Evolutionary conservation across 2,329 filamentous ascomycete genomes (phyloP).

Genomic region (Beauveria varroae): DNA sequence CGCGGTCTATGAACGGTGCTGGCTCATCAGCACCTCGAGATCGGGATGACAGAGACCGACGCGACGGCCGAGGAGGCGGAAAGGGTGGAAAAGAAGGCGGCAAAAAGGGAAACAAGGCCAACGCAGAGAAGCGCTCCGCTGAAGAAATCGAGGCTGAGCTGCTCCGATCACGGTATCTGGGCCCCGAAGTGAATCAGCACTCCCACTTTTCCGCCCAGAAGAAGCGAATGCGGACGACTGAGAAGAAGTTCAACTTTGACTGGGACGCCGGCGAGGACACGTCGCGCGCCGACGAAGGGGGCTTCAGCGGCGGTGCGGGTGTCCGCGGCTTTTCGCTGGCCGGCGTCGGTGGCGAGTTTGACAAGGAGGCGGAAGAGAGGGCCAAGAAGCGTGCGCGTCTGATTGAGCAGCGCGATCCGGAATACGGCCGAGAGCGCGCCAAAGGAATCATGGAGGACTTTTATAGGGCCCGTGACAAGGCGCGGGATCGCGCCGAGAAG

Average conservation of each 20-base stretch:
- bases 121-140: constrained; percentile 32
- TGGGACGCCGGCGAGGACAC: constrained; percentile 97
- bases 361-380: constrained; percentile 48
- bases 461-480: constrained; percentile 55
- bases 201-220: constrained; percentile 92
- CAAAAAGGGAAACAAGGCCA: constrained; percentile 30
- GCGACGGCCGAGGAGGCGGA: constrained; percentile 35
- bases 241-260: constrained; percentile 98
- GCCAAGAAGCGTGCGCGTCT: constrained; percentile 55
- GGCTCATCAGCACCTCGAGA: constrained; percentile 28
- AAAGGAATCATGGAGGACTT: constrained; percentile 74
- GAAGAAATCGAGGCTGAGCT: constrained; percentile 67
- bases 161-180: constrained; percentile 80
- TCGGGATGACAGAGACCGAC: constrained; percentile 38
- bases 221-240: constrained; percentile 85
- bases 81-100: constrained; percentile 19
- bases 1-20: constrained; percentile 42
- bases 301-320: constrained; percentile 45
- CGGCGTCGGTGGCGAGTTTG: constrained; percentile 42
- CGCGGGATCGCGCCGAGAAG: constrained; percentile 63
- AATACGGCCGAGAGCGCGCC: constrained; percentile 69
- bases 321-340: constrained; percentile 33
- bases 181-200: constrained; percentile 71
- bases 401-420: constrained; percentile 66
- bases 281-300: constrained; percentile 56